phyloP scores from a whole-genome alignment of 495 filamentous ascomycete species.

The Tuber melanosporum region DNA sequence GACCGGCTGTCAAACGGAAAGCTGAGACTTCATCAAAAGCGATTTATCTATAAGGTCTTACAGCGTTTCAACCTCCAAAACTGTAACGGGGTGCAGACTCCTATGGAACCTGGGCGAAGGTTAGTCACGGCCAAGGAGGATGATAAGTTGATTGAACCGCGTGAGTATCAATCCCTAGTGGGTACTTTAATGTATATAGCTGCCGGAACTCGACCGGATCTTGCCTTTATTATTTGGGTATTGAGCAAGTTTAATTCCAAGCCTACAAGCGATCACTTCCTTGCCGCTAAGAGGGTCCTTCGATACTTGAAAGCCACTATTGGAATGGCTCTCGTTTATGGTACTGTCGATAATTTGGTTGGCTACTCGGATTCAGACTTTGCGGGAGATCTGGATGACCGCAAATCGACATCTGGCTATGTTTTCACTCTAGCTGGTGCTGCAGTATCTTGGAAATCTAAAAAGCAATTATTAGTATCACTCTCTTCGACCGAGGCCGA shows the following conservation, averaged over 20 bases:
- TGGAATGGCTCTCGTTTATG: not conserved
- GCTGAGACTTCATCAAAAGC: not conserved
- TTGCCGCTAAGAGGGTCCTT: conserved; percentile 20
- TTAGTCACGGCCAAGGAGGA: not conserved
- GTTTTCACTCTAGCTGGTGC: conserved; percentile 20
- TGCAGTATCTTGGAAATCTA: conserved; percentile 1
- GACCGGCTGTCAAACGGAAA: not conserved
- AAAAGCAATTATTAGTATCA: not conserved
- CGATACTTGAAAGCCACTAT: conserved; percentile 22
- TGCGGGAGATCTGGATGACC: conserved; percentile 12
- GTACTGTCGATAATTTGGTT: not conserved
- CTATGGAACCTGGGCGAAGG: not conserved
- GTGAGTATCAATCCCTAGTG: conserved; percentile 28
- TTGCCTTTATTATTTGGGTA: conserved; percentile 23
- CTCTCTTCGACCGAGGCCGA: conserved; percentile 10
- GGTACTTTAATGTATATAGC: conserved; percentile 39
- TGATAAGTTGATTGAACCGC: not conserved
- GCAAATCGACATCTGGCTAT: conserved; percentile 25
- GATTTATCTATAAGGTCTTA: not conserved
- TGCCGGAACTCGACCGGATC: conserved; percentile 32
- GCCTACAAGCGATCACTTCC: conserved; percentile 6
- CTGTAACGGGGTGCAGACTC: not conserved
- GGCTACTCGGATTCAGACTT: conserved; percentile 22
- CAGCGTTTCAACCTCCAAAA: not conserved
- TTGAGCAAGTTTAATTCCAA: conserved; percentile 9